These are phyloP conservation scores for Paecilomyces niveus DNA, from an alignment of 2,329 filamentous ascomycete species.

Conservation along the genomic window DNA sequence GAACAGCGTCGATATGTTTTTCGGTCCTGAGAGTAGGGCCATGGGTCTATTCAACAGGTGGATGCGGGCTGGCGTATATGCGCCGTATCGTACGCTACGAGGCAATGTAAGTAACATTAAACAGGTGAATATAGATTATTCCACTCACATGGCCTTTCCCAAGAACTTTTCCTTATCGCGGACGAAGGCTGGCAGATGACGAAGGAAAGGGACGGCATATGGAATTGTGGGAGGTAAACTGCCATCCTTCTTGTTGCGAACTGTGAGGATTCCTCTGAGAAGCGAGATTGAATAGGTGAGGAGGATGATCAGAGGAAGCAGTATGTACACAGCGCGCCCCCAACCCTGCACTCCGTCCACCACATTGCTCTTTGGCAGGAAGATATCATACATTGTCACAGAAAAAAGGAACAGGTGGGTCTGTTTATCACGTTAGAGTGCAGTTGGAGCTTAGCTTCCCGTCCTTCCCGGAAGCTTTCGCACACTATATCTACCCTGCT, in stretches of 20 bases:
- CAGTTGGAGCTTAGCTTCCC: background rate
- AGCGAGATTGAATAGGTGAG: slow-evolving; percentile 4
- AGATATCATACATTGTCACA: background rate
- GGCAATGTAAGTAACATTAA: background rate
- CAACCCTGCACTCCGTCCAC: background rate
- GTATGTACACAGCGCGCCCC: background rate
- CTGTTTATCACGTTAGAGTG: background rate
- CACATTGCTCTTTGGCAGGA: background rate
- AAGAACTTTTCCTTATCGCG: background rate
- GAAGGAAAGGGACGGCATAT: slow-evolving; percentile 2
- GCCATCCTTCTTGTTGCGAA: slow-evolving; percentile 2
- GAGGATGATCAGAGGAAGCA: background rate
- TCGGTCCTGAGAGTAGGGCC: background rate
- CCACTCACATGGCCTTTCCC: background rate
- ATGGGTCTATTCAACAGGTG: background rate
- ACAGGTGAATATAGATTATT: background rate
- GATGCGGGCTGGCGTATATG: background rate
- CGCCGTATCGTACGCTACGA: background rate
- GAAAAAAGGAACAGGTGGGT: background rate
- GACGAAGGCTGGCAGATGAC: slow-evolving; percentile 3
- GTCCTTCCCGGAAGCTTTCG: background rate
- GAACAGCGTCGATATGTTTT: slow-evolving; percentile 2
- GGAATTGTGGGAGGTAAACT: slow-evolving; percentile 3
- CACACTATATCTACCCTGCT: background rate
- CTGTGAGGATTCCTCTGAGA: slow-evolving; percentile 1